A percentile compares a stretch with the other conserved stretches of the same genome.
Evolutionary conservation across 139 green algal species (phyloP).

Genomic region (Closterium sp.): DNA sequence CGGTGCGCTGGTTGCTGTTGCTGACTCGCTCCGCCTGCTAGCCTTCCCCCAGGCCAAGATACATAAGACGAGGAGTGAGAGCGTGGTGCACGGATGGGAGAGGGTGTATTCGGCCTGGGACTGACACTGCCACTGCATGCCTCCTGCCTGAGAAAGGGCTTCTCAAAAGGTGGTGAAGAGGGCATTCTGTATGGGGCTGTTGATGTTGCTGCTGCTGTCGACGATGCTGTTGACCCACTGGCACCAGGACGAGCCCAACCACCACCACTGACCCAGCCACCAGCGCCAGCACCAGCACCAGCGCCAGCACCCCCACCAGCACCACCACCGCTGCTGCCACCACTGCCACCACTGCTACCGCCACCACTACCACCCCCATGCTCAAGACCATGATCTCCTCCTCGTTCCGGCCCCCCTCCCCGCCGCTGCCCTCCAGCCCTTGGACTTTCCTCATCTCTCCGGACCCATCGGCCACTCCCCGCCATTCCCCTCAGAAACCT

Average conservation of each 20-base stretch:
- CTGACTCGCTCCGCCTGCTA: background rate
- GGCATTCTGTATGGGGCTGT: background rate
- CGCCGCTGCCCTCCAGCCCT: background rate
- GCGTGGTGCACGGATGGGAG: background rate
- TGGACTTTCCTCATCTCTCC: background rate
- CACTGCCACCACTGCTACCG: background rate
- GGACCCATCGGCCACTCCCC: background rate
- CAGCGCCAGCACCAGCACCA: background rate
- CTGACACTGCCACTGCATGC: background rate
- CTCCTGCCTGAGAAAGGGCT: background rate
- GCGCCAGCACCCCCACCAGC: background rate
- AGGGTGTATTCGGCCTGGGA: background rate
- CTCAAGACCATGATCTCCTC: background rate
- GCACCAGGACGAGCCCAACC: background rate
- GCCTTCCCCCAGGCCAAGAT: background rate
- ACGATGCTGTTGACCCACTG: background rate
- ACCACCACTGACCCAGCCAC: background rate
- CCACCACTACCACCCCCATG: background rate
- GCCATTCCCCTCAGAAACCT: constrained; percentile 1
- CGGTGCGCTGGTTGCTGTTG: background rate
- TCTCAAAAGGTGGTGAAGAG: background rate
- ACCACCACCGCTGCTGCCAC: background rate
- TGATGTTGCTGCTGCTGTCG: background rate
- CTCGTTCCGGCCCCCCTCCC: background rate
- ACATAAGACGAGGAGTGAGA: background rate